Conservation (phyloP, 1,284 basidiomycete genomes). For the Sutorius eximius region DNA sequence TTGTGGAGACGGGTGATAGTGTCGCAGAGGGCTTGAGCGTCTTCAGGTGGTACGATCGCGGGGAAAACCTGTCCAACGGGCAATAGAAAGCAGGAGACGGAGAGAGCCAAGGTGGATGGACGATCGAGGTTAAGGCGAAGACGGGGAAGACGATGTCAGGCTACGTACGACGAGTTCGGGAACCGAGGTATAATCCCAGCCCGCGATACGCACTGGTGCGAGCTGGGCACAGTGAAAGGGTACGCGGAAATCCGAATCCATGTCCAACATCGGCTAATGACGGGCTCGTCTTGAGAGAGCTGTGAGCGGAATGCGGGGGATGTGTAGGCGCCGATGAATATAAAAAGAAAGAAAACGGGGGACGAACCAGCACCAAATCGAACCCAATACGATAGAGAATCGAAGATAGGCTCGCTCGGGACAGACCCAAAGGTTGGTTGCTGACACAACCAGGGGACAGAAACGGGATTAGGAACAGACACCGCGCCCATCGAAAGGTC, state of each 20-base stretch:
- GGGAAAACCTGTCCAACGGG: conserved; percentile 21
- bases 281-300: background rate
- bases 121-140: conserved; percentile 6
- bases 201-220: conserved; percentile 26
- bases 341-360: background rate
- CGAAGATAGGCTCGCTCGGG: background rate
- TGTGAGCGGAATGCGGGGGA: background rate
- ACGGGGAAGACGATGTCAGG: background rate
- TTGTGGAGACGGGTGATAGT: conserved; percentile 15
- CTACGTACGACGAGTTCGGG: conserved; percentile 31
- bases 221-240: conserved; percentile 33
- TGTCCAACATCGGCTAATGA: conserved; percentile 19
- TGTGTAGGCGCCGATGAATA: background rate
- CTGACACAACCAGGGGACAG: conserved; percentile 8
- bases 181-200: conserved; percentile 30
- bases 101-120: conserved; percentile 1
- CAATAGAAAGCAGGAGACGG: background rate
- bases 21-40: conserved; percentile 23
- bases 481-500: background rate
- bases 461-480: conserved; percentile 9
- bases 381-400: background rate
- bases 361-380: background rate
- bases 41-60: conserved; percentile 22
- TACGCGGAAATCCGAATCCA: conserved; percentile 25
- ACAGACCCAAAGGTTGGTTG: background rate